Percentiles rank a stretch among this genome's conserved stretches.
These are phyloP conservation scores for Aaosphaeria arxii DNA, from an alignment of 2,329 filamentous ascomycete genomes.

Conservation along the genomic window DNA sequence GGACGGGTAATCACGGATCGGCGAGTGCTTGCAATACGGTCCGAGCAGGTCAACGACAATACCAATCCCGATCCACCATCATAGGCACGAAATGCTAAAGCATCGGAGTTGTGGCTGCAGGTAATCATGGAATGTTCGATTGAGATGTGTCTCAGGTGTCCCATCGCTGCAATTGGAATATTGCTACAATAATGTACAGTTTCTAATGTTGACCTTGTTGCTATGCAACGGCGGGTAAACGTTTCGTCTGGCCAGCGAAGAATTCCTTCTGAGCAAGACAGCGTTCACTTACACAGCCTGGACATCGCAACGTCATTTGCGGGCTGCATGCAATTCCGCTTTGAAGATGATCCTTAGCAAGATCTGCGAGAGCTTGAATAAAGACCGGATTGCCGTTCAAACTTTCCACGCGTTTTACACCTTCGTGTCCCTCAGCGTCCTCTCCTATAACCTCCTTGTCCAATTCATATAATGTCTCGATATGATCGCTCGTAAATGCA, in stretches of 20 bases:
- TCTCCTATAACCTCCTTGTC: slow-evolving; percentile 95
- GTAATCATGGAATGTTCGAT: no score
- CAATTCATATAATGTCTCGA: slow-evolving; percentile 92
- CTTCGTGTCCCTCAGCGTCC: slow-evolving; percentile 51
- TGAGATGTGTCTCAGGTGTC: no score
- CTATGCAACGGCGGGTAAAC: slow-evolving; percentile 6
- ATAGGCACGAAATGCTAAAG: no score
- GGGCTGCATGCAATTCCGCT: slow-evolving; percentile 68
- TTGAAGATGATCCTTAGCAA: slow-evolving; percentile 76
- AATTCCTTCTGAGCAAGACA: slow-evolving; percentile 76
- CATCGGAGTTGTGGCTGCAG: no score
- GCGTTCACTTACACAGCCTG: slow-evolving; percentile 85
- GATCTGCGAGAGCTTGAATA: slow-evolving; percentile 82
- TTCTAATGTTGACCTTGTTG: not conserved
- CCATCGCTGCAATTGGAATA: no score
- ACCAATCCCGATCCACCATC: no score
- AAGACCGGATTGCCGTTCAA: slow-evolving; percentile 89
- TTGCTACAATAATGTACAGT: no score
- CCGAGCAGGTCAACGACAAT: no score
- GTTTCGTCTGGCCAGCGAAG: slow-evolving; percentile 50
- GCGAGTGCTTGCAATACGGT: no score
- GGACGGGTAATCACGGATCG: not conserved
- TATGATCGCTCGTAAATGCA: slow-evolving; percentile 98
- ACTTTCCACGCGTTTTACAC: slow-evolving; percentile 83
- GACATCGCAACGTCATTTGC: slow-evolving; percentile 90